A percentile compares a stretch with the other conserved stretches of the same genome.
These are phyloP conservation scores for Penicillium sp. DNA, from an alignment of 2,329 filamentous ascomycete genomes.

Conservation along the genomic window DNA sequence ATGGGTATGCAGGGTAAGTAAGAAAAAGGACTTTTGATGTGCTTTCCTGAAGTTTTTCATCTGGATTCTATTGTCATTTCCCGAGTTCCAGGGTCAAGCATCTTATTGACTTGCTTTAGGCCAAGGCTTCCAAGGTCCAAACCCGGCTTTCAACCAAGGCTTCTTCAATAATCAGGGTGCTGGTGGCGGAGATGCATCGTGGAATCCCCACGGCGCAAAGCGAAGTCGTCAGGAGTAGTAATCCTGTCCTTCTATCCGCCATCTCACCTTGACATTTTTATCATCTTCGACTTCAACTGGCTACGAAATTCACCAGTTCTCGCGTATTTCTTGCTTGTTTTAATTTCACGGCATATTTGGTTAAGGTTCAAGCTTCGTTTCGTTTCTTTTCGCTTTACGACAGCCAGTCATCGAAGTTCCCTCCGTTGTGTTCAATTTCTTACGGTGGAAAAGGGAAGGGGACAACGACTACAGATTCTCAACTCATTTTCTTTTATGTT, in stretches of 20 bases:
- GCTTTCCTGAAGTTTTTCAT: constrained; percentile 4
- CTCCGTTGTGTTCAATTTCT: not conserved
- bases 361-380: not conserved
- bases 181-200: constrained; percentile 58
- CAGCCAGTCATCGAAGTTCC: not conserved
- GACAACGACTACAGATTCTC: not conserved
- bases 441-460: not conserved
- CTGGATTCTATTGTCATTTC: constrained; percentile 15
- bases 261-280: not conserved
- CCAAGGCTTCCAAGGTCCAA: constrained; percentile 65
- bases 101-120: constrained; percentile 14
- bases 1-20: constrained; percentile 53
- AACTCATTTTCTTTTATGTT: not conserved
- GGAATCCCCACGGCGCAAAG: constrained; percentile 81
- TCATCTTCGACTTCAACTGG: constrained; percentile 2
- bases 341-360: not conserved
- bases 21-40: not conserved
- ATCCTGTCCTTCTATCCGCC: not conserved
- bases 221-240: constrained; percentile 69
- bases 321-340: not conserved
- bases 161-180: constrained; percentile 54
- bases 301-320: constrained; percentile 7
- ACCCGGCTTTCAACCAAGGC: constrained; percentile 41
- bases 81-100: not conserved
- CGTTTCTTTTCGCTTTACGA: not conserved